phyloP scores from a whole-genome alignment of 2,329 filamentous ascomycete genomes.

The Coniochaeta sp. region DNA sequence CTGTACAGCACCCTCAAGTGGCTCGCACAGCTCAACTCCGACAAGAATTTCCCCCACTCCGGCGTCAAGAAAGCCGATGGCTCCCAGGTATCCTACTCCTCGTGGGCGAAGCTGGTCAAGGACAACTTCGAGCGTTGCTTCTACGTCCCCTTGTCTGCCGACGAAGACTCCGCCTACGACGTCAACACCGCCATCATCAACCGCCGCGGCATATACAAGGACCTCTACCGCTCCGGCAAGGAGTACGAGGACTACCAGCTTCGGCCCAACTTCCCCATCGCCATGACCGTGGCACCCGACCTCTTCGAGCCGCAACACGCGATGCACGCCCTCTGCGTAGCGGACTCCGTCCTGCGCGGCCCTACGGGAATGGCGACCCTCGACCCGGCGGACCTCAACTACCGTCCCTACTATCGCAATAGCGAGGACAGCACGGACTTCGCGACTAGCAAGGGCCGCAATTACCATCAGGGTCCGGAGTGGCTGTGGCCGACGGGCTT shows the following conservation, averaged over 20 bases:
- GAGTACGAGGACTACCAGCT: constrained; percentile 98
- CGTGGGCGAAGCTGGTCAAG: constrained; percentile 77
- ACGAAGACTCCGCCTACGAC: constrained; percentile 70
- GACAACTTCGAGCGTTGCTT: constrained; percentile 87
- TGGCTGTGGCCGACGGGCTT: constrained; percentile 98
- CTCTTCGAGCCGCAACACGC: constrained; percentile 78
- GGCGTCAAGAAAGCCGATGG: constrained; percentile 62
- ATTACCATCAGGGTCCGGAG: constrained; percentile 97
- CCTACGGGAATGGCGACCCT: constrained; percentile 94
- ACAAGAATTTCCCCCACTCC: constrained; percentile 64
- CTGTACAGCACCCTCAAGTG: constrained; percentile 84
- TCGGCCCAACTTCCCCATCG: constrained; percentile 87
- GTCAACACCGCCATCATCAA: constrained; percentile 75
- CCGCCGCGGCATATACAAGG: constrained; percentile 95
- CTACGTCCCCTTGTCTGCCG: constrained; percentile 65
- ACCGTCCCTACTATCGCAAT: constrained; percentile 91
- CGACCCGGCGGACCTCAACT: constrained; percentile 86
- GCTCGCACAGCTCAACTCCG: constrained; percentile 59
- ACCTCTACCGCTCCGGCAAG: constrained; percentile 87
- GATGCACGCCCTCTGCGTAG: constrained; percentile 68
- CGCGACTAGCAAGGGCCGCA: constrained; percentile 84
- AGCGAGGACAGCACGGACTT: constrained; percentile 89
- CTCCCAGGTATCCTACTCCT: constrained; percentile 56
- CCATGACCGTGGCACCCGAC: constrained; percentile 87
- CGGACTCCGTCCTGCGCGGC: constrained; percentile 72